Conservation (phyloP, 495 filamentous ascomycete species). For the Penicillium riverlandense region DNA sequence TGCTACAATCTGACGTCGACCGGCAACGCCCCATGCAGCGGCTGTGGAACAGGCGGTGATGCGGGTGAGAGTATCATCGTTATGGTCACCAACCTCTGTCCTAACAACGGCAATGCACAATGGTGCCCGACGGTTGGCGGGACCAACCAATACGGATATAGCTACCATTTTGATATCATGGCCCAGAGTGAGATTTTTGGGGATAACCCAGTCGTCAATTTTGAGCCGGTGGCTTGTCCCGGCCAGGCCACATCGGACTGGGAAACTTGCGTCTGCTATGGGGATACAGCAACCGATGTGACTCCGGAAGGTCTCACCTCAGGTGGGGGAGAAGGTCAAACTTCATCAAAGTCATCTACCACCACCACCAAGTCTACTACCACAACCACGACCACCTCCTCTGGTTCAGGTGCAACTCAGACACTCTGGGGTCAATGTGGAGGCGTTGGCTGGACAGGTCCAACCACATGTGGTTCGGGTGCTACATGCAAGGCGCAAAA, state of each 20-base stretch:
- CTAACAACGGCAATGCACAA: slow-evolving; percentile 28
- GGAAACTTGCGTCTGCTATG: slow-evolving; percentile 11
- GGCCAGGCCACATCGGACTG: slow-evolving; percentile 11
- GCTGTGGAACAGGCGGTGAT: slow-evolving; percentile 24
- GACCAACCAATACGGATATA: slow-evolving; percentile 31
- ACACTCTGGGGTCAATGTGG: slow-evolving; percentile 33
- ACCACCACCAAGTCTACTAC: too few species aligned
- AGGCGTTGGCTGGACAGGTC: slow-evolving; percentile 31
- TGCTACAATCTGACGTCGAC: slow-evolving; percentile 35
- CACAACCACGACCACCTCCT: too few species aligned
- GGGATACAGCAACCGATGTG: slow-evolving; percentile 5
- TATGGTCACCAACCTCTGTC: slow-evolving; percentile 36
- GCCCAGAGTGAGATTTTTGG: slow-evolving; percentile 25
- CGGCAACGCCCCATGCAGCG: slow-evolving; percentile 18
- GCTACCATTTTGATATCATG: slow-evolving; percentile 38
- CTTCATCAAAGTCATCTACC: too few species aligned
- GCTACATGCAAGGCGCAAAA: slow-evolving; percentile 28
- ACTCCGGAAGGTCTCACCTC: slow-evolving; percentile 3
- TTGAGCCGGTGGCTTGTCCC: slow-evolving; percentile 26
- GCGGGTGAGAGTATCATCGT: slow-evolving; percentile 29
- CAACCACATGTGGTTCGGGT: slow-evolving; percentile 31
- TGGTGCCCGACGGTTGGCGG: slow-evolving; percentile 26
- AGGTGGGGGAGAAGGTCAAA: too few species aligned
- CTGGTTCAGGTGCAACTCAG: neutral
- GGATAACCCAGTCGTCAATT: slow-evolving; percentile 32